Percentiles rank a stretch among this genome's conserved stretches.
Evolutionary conservation across 2,329 filamentous ascomycete genomes (phyloP).

Genomic region (Calonectria fujianensis): DNA sequence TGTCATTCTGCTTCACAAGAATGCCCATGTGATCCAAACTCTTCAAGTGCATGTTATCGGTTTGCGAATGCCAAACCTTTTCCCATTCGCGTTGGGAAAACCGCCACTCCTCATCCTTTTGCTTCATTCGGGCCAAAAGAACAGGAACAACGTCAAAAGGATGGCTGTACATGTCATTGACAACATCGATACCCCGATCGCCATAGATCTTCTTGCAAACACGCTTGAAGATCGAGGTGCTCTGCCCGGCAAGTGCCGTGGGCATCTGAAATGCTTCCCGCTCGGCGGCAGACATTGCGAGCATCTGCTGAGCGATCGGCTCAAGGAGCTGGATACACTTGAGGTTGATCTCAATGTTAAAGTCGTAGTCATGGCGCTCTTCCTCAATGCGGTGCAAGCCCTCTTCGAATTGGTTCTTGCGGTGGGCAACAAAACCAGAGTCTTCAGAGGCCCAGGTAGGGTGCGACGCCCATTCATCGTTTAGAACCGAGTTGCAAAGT

Average conservation of each 20-base stretch:
- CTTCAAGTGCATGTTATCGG: slow-evolving; percentile 94
- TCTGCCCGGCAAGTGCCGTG: slow-evolving; percentile 90
- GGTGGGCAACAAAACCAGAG: slow-evolving; percentile 96
- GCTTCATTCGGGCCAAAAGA: slow-evolving; percentile 90
- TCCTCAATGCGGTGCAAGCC: slow-evolving; percentile 97
- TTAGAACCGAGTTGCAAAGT: slow-evolving; percentile 93
- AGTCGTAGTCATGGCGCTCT: slow-evolving; percentile 98
- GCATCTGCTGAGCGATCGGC: slow-evolving; percentile 92
- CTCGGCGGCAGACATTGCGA: slow-evolving; percentile 84
- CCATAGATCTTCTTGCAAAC: slow-evolving; percentile 99
- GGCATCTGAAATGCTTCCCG: slow-evolving; percentile 86
- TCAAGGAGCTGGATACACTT: slow-evolving; percentile 98
- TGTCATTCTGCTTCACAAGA: slow-evolving; percentile 90
- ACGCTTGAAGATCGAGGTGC: slow-evolving; percentile 96
- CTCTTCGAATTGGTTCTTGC: slow-evolving; percentile 97
- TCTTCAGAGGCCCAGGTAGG: slow-evolving; percentile 99
- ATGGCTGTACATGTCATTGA: slow-evolving; percentile 88
- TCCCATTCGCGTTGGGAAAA: slow-evolving; percentile 98
- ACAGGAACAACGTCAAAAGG: slow-evolving; percentile 93
- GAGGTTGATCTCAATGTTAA: slow-evolving; percentile 95
- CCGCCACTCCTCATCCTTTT: slow-evolving; percentile 98
- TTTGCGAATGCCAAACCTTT: slow-evolving; percentile 98
- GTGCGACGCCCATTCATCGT: slow-evolving; percentile 99
- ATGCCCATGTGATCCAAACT: slow-evolving; percentile 98
- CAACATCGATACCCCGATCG: slow-evolving; percentile 88